Evolutionary conservation across 2,329 filamentous ascomycete genomes (phyloP), one percentile per base, ranked within the genome.

Genomic region (Didymella keratinophila): DNA sequence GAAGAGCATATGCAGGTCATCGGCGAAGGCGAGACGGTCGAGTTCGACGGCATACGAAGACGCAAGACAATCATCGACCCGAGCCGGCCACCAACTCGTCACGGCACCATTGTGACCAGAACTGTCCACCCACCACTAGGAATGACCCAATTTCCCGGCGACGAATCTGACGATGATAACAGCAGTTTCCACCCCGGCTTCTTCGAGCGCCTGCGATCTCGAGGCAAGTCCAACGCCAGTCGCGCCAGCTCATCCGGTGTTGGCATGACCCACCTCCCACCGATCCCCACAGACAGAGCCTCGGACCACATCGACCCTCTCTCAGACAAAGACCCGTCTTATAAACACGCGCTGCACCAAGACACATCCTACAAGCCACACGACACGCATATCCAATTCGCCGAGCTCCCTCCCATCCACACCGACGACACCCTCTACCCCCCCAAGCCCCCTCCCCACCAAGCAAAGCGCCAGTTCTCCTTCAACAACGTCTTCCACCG

Each of bases 11-110:
- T 96, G 74, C 87, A 88, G 56, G 86, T 91, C 2, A 89, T 96
- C 51, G 86, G 84, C 45, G 93, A 97, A 71, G 87, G 92, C 65
- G 92, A 93, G 23, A 82, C 87, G 28, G 89, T 92, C 61, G 93
- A 98, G 78, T 99, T 93, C 89, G 95, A 98, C 77, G 95, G 95
- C 4, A 79, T 99, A 50, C 86, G 94, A 69, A 84, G 93, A 68
- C 85, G 95, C 51, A 86, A 82, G 72, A 89, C 86, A 2, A 75
- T 87, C 43, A 64, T 84, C 20, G 81, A 80, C 23, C 74, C 80
- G 39, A 80, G 80, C 45, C 63, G 67, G 21, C 65, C 63, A 30
- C 28, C 78, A 63, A 47, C 64, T 4, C 69, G 70, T 37, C 66
- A 56, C 44, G 64, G 58, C 20, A 79, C 80, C 5, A 66, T 84